Conservation (phyloP, 306 rosid genomes). For the Clitoria ternatea region DNA sequence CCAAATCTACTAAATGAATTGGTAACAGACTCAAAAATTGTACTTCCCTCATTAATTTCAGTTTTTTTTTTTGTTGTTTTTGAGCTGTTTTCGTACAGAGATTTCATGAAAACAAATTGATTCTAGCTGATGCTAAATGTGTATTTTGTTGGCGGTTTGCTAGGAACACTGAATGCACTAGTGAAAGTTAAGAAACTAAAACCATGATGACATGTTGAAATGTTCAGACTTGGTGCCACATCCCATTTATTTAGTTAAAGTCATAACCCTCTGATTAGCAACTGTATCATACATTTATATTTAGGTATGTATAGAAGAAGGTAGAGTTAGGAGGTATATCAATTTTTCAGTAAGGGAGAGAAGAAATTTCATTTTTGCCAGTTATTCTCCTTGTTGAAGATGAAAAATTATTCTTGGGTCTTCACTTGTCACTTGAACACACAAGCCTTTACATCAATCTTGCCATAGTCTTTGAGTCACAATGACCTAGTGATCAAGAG, state of each 20-base stretch:
- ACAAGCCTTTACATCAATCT: background rate
- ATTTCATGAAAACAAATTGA: background rate
- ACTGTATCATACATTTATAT: background rate
- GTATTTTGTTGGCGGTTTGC: background rate
- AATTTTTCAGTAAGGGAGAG: background rate
- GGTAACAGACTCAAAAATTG: conserved; percentile 40
- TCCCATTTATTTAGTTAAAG: background rate
- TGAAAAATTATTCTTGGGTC: background rate
- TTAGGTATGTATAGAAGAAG: background rate
- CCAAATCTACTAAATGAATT: conserved; percentile 91
- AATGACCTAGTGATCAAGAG: background rate
- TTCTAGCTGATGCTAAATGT: conserved; percentile 1
- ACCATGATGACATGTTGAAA: background rate
- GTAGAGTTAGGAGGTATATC: background rate
- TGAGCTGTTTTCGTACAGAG: background rate
- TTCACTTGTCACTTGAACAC: background rate
- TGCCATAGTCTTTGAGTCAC: background rate
- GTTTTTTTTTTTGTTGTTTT: conserved; percentile 15
- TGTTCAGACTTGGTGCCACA: background rate
- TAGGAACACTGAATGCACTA: background rate
- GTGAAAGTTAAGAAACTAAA: background rate
- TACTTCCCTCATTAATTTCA: conserved; percentile 20
- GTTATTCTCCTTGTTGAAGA: background rate
- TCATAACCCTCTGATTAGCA: background rate
- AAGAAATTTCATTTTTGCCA: background rate